Percentiles rank a stretch among this genome's conserved stretches.
These are phyloP conservation scores for Aureobasidium melanogenum DNA, from an alignment of 2,329 filamentous ascomycete species.

Conservation along the genomic window DNA sequence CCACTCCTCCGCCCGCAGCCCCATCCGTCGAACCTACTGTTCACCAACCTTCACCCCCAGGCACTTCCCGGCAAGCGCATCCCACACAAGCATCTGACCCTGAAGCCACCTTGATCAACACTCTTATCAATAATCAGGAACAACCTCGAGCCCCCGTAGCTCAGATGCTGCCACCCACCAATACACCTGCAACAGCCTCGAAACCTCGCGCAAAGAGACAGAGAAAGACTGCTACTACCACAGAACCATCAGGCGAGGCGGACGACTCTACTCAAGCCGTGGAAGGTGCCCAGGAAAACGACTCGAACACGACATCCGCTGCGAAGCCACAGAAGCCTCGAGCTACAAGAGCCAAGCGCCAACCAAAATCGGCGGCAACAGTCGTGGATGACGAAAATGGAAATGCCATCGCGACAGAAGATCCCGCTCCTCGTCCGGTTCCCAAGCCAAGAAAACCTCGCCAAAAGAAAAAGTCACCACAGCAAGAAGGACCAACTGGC, in stretches of 20 bases:
- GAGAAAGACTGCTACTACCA: constrained; percentile 1
- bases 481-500: constrained; percentile 13
- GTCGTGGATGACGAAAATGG: constrained; percentile 7
- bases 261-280: neutral
- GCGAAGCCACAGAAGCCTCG: constrained; percentile 8
- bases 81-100: neutral
- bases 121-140: neutral
- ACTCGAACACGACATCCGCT: neutral
- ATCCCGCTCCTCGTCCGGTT: neutral
- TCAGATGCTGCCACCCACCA: constrained; percentile 4
- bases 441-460: constrained; percentile 5
- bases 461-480: constrained; percentile 13
- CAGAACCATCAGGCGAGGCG: neutral
- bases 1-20: neutral
- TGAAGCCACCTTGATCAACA: constrained; percentile 6
- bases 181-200: neutral
- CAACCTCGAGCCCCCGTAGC: constrained; percentile 4
- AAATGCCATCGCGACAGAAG: neutral
- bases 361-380: constrained; percentile 2
- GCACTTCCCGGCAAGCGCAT: neutral
- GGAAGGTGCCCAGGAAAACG: neutral
- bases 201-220: constrained; percentile 10
- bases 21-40: neutral
- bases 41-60: neutral
- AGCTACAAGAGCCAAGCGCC: neutral